Percentiles rank a stretch among this genome's conserved stretches.
Conservation (phyloP, 208 protist species). For the Herpetomonas tarakana region DNA sequence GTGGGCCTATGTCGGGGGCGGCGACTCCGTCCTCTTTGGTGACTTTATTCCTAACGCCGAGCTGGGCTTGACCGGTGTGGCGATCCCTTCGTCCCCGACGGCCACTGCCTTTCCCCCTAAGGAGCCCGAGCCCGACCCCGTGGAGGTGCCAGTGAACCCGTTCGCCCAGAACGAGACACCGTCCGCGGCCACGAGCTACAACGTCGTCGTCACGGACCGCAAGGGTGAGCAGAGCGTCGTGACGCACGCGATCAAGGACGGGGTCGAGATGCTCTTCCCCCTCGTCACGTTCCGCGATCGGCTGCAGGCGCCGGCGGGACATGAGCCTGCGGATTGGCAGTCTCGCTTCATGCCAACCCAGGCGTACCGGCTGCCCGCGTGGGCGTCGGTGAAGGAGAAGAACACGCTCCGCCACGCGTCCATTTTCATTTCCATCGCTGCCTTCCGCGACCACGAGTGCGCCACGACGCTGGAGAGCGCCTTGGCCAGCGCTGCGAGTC, state of each 20-base stretch:
- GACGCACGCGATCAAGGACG: constrained; percentile 5
- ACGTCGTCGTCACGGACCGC: constrained; percentile 2
- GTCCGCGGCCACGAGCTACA: neutral
- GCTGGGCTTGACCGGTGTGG: no score
- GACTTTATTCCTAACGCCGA: no score
- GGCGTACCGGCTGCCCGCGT: constrained; percentile 21
- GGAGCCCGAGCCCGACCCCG: no score
- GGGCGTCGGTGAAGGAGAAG: constrained; percentile 15
- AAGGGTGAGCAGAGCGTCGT: neutral
- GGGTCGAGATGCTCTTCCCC: neutral
- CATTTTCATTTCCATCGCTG: constrained; percentile 89
- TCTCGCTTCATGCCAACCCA: constrained; percentile 15
- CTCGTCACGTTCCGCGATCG: neutral
- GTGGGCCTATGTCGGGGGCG: no score
- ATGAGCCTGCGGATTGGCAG: constrained; percentile 15
- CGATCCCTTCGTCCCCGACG: no score
- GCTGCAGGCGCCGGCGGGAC: neutral
- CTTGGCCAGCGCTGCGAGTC: constrained; percentile 42
- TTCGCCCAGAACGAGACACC: neutral
- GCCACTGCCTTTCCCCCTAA: no score
- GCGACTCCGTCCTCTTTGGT: no score
- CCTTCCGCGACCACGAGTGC: constrained; percentile 87
- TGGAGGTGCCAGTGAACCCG: neutral
- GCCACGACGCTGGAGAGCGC: constrained; percentile 75
- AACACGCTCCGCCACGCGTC: constrained; percentile 37